phyloP scores from a whole-genome alignment of 140 eudicot species.

The Erigeron philadelphicus region DNA sequence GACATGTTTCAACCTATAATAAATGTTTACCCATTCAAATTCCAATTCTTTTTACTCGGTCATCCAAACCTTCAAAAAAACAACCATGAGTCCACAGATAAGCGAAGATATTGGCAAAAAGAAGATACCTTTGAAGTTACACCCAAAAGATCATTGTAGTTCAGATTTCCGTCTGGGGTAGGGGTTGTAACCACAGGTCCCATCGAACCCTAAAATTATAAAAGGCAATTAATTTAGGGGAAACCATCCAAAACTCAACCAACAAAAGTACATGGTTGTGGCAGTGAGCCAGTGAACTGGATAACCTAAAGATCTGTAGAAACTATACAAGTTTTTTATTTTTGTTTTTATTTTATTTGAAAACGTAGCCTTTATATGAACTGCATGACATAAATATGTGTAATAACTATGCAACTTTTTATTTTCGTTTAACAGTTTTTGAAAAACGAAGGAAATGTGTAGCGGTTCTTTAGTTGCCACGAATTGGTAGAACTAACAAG shows the following conservation, averaged over 20 bases:
- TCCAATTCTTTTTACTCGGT: too few relatives aligned
- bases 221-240: not conserved
- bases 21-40: too few relatives aligned
- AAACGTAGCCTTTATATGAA: not conserved
- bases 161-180: slow-evolving; percentile 67
- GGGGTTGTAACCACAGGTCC: slow-evolving; percentile 48
- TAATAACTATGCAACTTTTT: not conserved
- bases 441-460: not conserved
- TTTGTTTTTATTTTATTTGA: too few relatives aligned
- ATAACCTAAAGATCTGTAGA: too few relatives aligned
- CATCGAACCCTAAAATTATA: slow-evolving; percentile 42
- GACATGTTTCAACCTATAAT: too few relatives aligned
- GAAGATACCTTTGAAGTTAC: slow-evolving; percentile 50
- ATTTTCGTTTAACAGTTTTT: not conserved
- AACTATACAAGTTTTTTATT: too few relatives aligned
- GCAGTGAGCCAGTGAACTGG: too few relatives aligned
- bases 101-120: not conserved
- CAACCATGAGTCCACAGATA: not conserved
- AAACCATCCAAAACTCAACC: too few relatives aligned
- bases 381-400: slow-evolving; percentile 10
- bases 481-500: slow-evolving; percentile 12
- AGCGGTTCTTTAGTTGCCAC: not conserved
- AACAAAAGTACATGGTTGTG: too few relatives aligned
- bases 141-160: slow-evolving; percentile 48
- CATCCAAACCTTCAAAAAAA: too few relatives aligned